Base-by-base conservation (phyloP, 768 basidiomycete species). In the Psilocybe sp. region DNA sequence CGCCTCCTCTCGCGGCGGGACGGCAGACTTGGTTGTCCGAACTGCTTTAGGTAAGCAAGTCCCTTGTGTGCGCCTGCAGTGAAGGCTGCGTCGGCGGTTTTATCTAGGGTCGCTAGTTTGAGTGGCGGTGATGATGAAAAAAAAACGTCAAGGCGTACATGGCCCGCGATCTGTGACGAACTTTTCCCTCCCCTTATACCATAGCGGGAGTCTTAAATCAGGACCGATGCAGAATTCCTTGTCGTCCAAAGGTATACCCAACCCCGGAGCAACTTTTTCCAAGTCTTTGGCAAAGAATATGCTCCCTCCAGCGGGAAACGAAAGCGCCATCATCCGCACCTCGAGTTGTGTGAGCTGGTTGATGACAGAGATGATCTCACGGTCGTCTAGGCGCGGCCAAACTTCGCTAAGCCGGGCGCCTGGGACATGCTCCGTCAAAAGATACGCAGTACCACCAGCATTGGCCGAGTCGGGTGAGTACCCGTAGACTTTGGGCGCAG, bases 301-400 rank as follows among this genome's bases (percentile, higher is more conserved):
- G 66, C 75, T 75, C 65, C 77, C 74, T 37, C 75, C 73, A 63
- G 74, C 75, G 18, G 74, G 77, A 55, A 78, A 78, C 51, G 67
- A 1, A 15, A 32, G 18, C 14, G 69, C 69, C 74, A 75, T 74
- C 66, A 75, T 70, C 0, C 11, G 49, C 1, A 69, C 62, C 63
- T 77, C 75, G 53, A 76, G 44, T 50, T 73, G 41, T 40, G 59
- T 60, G 18, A 76, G 63, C 58, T 77, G 69, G 50, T 60, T 60
- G 51, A 68, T 40, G 55, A 76, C 36, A 11, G 71, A 73, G 44
- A 58, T 47, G 55, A 72, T 62, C 42, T 71, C 62, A 15, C 47
- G 40, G 45, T 68, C 61, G 50, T 53, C 52, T 20, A 74, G 62
- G n/a, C 58, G 53, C 15, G 47, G 50, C 68, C 68, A 73, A 32